Conservation (phyloP, 345 rosid species). For the Geranium brycei region DNA sequence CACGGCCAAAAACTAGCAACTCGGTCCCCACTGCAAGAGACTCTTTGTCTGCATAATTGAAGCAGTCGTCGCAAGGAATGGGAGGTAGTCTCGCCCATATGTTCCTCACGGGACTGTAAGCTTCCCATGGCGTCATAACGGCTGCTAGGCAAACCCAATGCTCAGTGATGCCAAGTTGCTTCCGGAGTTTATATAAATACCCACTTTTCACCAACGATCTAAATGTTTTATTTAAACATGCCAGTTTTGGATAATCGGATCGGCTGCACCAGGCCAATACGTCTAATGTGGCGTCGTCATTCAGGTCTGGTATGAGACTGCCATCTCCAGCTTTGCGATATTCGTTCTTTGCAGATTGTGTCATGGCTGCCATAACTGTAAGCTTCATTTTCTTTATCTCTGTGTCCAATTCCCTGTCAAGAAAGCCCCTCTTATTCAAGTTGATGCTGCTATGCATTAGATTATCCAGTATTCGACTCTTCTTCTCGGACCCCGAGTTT, state of each 20-base stretch:
- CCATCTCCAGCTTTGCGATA: constrained; percentile 5
- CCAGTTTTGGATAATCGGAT: constrained; percentile 24
- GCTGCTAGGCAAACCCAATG: constrained; percentile 36
- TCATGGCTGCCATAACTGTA: neutral
- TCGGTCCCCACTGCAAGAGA: constrained; percentile 37
- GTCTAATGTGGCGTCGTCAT: constrained; percentile 22
- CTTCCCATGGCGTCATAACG: constrained; percentile 33
- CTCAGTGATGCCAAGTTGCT: constrained; percentile 23
- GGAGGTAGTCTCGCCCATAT: constrained; percentile 31
- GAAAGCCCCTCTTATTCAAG: neutral
- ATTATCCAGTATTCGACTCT: neutral
- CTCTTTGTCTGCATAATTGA: constrained; percentile 34
- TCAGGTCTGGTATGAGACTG: constrained; percentile 23
- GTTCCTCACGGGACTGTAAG: constrained; percentile 25
- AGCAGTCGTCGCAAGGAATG: constrained; percentile 34
- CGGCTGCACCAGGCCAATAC: constrained; percentile 26
- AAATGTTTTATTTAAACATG: constrained; percentile 26
- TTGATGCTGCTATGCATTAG: neutral
- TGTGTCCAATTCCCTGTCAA: neutral
- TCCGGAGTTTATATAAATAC: constrained; percentile 22
- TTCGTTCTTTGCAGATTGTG: neutral
- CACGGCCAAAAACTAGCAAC: constrained; percentile 37
- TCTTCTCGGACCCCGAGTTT: neutral
- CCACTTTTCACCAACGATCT: constrained; percentile 26
- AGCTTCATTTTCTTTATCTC: neutral